Base-by-base conservation (phyloP, 352 stramenopile species). In the Globisporangium acanthophoron region DNA sequence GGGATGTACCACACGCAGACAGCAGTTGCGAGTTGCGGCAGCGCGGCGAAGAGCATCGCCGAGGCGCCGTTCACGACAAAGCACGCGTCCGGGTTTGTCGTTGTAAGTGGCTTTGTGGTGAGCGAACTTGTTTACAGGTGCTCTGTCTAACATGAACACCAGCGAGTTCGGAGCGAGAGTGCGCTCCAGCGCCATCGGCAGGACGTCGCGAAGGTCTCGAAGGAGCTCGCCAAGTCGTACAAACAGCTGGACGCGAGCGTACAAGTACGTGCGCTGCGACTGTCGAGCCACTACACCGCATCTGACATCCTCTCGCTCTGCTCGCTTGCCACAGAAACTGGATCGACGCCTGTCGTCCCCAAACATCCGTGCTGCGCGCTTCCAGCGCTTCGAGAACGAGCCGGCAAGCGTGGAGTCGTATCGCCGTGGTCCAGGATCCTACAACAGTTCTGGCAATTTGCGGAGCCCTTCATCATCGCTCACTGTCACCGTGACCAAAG, bases 221-320 rank as follows among this genome's bases (percentile, higher is more conserved):
- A 80, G 33, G 76, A 86, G 41, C 64, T 86, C 33, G 74, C 64
- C 24, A 81, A 73, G 51, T 86, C 75, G 11, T 86, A 86, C 50
- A 56, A 66, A 8, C 44, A 86, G 46, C 55, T 86, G 5, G 59
- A 69, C 45, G 61, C 45, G 3, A 76, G 64, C 16, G 60, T 76
- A 20, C 62, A 78, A 67, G 73, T 81, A 49, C 0, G 54, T 54
- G 24, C 20, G 37, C 44, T 52, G 21, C 5, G 0, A 12, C 9
- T 37, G 33, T 37, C 33, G 33, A 11, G 9, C 9, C 44, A 35
- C 15, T 18, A 37, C 29, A 46, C 1, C 13, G 16, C 2, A 9
- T 46, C 40, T 18, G 9, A 37, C 20, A 31, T 18, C 12, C 45
- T 50, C 15, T 50, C 45, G 18, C 15, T 50, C 20, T 33, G n/a